Evolutionary conservation across 2,329 filamentous ascomycete species (phyloP).

Genomic region (Aspergillus candidus): DNA sequence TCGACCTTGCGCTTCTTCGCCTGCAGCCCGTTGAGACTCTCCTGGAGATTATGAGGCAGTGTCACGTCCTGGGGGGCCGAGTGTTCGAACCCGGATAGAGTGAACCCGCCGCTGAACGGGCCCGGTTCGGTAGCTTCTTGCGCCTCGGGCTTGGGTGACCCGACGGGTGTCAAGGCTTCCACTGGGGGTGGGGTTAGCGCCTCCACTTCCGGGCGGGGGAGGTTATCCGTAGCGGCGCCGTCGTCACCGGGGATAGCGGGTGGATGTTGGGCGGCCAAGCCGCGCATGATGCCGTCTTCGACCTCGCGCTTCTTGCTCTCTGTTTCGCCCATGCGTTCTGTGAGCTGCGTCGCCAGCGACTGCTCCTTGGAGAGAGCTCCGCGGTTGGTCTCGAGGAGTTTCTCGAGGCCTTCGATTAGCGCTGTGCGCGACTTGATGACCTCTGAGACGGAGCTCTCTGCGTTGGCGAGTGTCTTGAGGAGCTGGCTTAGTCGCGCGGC

Average conservation of each 20-base stretch:
- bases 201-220: slow-evolving; percentile 69
- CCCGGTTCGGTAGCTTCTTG: slow-evolving; percentile 18
- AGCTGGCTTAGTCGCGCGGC: slow-evolving; percentile 83
- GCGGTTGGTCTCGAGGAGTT: slow-evolving; percentile 69
- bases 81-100: slow-evolving; percentile 17
- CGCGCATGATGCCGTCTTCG: slow-evolving; percentile 84
- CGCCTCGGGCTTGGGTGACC: slow-evolving; percentile 38
- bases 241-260: slow-evolving; percentile 41
- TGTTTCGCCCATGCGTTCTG: slow-evolving; percentile 51
- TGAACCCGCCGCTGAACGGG: slow-evolving; percentile 12
- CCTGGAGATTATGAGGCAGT: slow-evolving; percentile 2
- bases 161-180: slow-evolving; percentile 49
- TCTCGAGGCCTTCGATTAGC: slow-evolving; percentile 75
- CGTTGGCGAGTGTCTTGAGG: slow-evolving; percentile 80
- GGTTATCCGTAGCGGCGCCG: slow-evolving; percentile 23
- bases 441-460: slow-evolving; percentile 82
- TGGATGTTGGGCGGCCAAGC: slow-evolving; percentile 58
- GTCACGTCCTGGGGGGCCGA: slow-evolving; percentile 1
- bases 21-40: slow-evolving; percentile 26
- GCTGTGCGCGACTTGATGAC: slow-evolving; percentile 77
- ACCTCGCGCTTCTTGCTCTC: slow-evolving; percentile 82
- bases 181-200: slow-evolving; percentile 74
- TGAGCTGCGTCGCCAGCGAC: slow-evolving; percentile 56
- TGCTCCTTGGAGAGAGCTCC: slow-evolving; percentile 65
- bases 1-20: slow-evolving; percentile 47